phyloP scores from a whole-genome alignment of 306 rosid species.

The Prunus persica region DNA sequence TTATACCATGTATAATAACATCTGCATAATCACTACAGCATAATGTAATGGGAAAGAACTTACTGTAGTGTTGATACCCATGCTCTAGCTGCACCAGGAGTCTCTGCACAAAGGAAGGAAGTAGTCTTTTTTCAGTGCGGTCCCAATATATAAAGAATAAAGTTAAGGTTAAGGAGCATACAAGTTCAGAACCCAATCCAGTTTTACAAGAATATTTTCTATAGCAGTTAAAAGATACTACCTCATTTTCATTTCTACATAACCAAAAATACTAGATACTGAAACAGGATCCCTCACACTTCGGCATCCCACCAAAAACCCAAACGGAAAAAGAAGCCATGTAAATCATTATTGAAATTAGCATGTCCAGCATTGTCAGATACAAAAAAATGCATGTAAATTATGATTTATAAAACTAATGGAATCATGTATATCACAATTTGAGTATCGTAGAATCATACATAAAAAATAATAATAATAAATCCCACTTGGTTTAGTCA shows the following conservation, averaged over 20 bases:
- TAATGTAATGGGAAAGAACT: conserved; percentile 33
- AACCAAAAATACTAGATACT: conserved; percentile 49
- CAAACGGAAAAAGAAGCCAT: conserved; percentile 8
- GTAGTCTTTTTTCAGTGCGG: conserved; percentile 92
- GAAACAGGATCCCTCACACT: conserved; percentile 94
- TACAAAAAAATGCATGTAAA: no score
- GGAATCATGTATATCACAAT: no score
- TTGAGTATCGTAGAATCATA: no score
- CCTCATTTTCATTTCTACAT: background rate
- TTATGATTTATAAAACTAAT: no score
- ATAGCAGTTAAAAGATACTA: background rate
- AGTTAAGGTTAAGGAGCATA: conserved; percentile 58
- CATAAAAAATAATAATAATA: no score
- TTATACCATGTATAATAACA: background rate
- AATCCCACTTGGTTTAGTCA: no score
- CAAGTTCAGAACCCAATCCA: background rate
- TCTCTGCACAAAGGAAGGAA: conserved; percentile 89
- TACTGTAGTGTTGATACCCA: conserved; percentile 97
- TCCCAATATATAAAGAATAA: conserved; percentile 65
- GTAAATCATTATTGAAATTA: conserved; percentile 19
- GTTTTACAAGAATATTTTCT: background rate
- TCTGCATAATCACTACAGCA: conserved; percentile 3
- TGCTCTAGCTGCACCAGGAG: conserved; percentile 97
- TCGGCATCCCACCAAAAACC: conserved; percentile 66
- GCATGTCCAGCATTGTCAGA: no score